phyloP scores from a whole-genome alignment of 108 stramenopile genomes.

The Schizochytrium sp. region DNA sequence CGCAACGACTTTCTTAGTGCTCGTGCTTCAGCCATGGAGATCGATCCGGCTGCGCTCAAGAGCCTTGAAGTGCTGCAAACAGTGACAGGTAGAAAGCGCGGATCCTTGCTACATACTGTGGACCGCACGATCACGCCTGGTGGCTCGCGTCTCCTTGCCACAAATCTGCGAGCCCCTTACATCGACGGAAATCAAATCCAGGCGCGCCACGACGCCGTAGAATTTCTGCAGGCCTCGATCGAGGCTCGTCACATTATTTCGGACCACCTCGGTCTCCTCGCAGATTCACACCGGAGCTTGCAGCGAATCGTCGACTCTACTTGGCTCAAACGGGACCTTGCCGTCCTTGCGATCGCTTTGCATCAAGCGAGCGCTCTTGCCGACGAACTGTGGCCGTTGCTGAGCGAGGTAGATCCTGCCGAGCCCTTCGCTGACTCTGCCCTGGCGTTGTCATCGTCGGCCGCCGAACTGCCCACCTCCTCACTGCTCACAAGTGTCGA shows the following conservation, averaged over 20 bases:
- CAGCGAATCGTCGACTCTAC: not conserved
- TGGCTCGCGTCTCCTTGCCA: not conserved
- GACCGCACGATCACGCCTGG: not conserved
- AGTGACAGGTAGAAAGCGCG: not conserved
- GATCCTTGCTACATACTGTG: not conserved
- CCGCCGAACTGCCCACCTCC: not conserved
- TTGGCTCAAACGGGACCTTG: not conserved
- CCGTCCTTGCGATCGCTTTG: not conserved
- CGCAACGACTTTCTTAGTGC: not conserved
- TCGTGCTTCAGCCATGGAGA: not conserved
- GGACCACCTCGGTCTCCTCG: not conserved
- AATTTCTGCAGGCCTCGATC: not conserved
- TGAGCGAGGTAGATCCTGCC: too few relatives aligned
- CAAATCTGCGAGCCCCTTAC: not conserved
- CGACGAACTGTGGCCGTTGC: not conserved
- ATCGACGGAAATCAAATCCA: not conserved
- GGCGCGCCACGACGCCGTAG: not conserved
- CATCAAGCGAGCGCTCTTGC: not conserved
- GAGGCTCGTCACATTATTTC: not conserved
- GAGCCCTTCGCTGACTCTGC: too few relatives aligned
- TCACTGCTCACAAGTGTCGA: not conserved
- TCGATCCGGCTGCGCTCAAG: not conserved
- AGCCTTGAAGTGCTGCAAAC: not conserved
- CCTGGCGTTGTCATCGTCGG: too few relatives aligned
- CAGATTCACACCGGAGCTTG: not conserved